Evolutionary conservation across 73 alveolate species (phyloP).

Genomic region (Paramecium octaurelia): DNA sequence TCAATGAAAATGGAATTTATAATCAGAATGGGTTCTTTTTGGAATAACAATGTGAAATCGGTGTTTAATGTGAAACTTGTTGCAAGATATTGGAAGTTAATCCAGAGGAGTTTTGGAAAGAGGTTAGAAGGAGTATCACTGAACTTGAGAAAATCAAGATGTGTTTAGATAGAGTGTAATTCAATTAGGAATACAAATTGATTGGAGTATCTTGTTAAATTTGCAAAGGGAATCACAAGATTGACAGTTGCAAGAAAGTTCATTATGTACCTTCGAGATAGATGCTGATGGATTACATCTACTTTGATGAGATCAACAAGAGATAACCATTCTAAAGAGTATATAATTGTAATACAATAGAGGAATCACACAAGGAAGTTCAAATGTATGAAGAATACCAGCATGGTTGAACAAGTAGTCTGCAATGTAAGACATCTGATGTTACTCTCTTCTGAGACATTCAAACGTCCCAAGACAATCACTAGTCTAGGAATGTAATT

Average conservation of each 20-base stretch:
- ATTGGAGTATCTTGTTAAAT: not conserved
- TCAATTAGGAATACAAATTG: not conserved
- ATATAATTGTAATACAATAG: not conserved
- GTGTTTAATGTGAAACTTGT: not conserved
- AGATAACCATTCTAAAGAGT: not conserved
- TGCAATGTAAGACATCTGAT: not conserved
- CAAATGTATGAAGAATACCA: not conserved
- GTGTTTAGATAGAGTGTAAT: slow-evolving; percentile 11
- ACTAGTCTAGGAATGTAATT: not conserved
- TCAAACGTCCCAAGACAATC: not conserved
- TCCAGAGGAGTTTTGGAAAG: not conserved
- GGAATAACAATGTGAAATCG: not conserved
- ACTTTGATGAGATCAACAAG: not conserved
- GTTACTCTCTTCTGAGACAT: not conserved
- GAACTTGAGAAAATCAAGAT: not conserved
- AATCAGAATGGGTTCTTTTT: not conserved
- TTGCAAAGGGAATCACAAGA: not conserved
- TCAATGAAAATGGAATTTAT: not conserved
- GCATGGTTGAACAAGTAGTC: not conserved
- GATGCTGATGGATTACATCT: not conserved
- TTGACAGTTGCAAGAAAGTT: not conserved
- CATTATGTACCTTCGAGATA: not conserved
- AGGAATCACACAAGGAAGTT: not conserved
- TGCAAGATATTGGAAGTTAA: not conserved
- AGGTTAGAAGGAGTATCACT: not conserved